Base-by-base conservation (phyloP, 805 yeast genomes). In the Scheffersomyces stipitis region DNA sequence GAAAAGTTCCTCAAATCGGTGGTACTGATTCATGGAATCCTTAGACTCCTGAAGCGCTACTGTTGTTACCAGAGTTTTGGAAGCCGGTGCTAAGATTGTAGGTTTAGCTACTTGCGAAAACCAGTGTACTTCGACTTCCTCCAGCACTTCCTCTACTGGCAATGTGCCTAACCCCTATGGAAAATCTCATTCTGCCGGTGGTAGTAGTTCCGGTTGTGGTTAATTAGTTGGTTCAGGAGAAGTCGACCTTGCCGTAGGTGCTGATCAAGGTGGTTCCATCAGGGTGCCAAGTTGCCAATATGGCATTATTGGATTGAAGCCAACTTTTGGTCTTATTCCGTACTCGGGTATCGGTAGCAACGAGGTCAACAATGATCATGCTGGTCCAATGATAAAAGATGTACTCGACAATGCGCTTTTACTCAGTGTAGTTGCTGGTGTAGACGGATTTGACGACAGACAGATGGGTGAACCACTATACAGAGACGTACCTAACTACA, bases 61-160 rank as follows among this genome's bases (percentile, higher is more conserved):
- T 0, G 58, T 62, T 17, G 62, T 64, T 5, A 58, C 62, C 16
- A 50, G 70, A 27, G 46, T 56, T 7, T 41, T 64, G 23, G 53
- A 58, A 32, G 63, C 64, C 9, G 70, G 70, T 28, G 70, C 59
- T 3, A 51, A 37, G 6, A 49, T 63, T 28, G 46, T 51, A 23
- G 69, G 70, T 15, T 52, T 54, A 15, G 58, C 66, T 3, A 61
- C 61, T 9, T 64, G 70, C 46, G 70, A 64, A 37, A 61, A 64
- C 34, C 52, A 58, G 26, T 64, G 67, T 37, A 46, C 57, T 40
- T 56, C 58, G 13, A 57, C 64, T 3, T 51, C 62, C 13, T 52
- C 60, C 15, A 58, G 59, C 43, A 57, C 69, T 3, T 49, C 68
- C 14, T 47, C 58, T n/a, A 54, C 63, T 3, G 49, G 49, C 17